Conservation (phyloP, 768 basidiomycete species). For the Phylloporus arenicola region DNA sequence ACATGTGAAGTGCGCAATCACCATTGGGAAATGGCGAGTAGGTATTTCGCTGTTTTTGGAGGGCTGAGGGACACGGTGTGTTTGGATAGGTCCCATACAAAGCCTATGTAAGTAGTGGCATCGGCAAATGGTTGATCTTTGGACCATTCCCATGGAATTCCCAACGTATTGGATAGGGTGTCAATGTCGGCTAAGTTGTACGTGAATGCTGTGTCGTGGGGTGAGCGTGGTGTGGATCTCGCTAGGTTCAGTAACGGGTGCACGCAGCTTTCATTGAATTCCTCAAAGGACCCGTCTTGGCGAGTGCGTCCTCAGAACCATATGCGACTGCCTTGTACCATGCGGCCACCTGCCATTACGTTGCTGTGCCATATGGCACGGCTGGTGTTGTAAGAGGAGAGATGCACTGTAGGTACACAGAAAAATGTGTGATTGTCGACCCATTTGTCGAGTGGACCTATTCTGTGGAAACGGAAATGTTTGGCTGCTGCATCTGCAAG, state of each 20-base stretch:
- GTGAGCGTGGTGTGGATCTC: rapidly evolving
- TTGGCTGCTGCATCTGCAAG: neutral
- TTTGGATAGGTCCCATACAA: neutral
- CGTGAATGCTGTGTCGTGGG: neutral
- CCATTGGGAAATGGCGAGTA: neutral
- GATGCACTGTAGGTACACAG: no score
- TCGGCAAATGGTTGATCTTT: neutral
- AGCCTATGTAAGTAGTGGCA: neutral
- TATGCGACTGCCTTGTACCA: neutral
- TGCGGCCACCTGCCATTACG: no score
- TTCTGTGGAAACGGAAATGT: neutral
- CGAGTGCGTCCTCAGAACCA: neutral
- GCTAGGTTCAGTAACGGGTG: neutral
- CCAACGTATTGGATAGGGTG: neutral
- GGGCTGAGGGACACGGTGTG: neutral
- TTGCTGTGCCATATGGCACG: no score
- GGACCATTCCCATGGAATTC: neutral
- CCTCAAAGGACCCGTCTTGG: neutral
- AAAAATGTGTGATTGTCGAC: neutral
- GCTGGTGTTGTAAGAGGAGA: neutral
- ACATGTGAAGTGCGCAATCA: neutral
- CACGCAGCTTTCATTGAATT: neutral
- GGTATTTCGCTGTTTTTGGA: neutral
- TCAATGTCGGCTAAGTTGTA: neutral
- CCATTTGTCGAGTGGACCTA: neutral